Evolutionary conservation across 2,329 filamentous ascomycete genomes (phyloP).

Genomic region (Trichoderma polysporum): DNA sequence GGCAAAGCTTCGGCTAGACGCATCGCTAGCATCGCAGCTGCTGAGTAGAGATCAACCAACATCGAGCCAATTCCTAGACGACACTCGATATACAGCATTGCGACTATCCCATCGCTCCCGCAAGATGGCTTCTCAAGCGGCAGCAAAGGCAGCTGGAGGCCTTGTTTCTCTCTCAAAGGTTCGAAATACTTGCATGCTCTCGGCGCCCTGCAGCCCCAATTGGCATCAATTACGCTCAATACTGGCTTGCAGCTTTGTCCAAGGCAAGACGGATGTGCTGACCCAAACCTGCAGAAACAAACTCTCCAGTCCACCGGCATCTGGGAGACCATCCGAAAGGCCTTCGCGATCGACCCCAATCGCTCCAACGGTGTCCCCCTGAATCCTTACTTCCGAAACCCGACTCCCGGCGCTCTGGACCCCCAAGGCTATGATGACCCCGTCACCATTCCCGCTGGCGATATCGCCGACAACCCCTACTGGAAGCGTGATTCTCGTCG

Average conservation of each 20-base stretch:
- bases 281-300: slow-evolving; percentile 70
- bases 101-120: slow-evolving; percentile 28
- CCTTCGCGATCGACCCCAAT: slow-evolving; percentile 78
- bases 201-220: slow-evolving; percentile 20
- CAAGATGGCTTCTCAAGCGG: slow-evolving; percentile 62
- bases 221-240: not conserved
- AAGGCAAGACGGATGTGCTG: not conserved
- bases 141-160: slow-evolving; percentile 54
- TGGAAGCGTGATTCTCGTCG: slow-evolving; percentile 92
- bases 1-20: slow-evolving; percentile 33
- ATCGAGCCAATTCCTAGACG: slow-evolving; percentile 29
- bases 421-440: slow-evolving; percentile 41
- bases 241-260: not conserved
- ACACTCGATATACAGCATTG: slow-evolving; percentile 7
- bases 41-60: slow-evolving; percentile 25
- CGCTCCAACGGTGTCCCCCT: slow-evolving; percentile 90
- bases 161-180: slow-evolving; percentile 61
- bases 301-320: slow-evolving; percentile 86
- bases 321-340: slow-evolving; percentile 79
- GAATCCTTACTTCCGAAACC: slow-evolving; percentile 89
- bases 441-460: slow-evolving; percentile 58
- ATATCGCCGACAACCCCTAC: slow-evolving; percentile 47
- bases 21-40: slow-evolving; percentile 21
- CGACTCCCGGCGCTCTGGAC: slow-evolving; percentile 53
- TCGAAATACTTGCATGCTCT: slow-evolving; percentile 28